Conservation (phyloP, 129 eudicot genomes). For the Cynara cardunculus region DNA sequence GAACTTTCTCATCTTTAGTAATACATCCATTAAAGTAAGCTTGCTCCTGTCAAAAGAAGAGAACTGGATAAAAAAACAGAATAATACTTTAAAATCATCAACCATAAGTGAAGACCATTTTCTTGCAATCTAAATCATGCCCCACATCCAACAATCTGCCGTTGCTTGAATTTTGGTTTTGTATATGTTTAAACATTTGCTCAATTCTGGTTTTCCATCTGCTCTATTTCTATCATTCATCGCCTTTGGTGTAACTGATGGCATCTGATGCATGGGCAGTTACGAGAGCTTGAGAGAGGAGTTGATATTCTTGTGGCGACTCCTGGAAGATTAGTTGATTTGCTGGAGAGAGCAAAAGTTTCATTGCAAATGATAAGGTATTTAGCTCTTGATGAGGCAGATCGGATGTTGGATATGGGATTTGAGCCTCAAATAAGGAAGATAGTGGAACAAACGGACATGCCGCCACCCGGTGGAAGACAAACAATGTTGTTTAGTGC, state of each 20-base stretch:
- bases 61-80: background rate
- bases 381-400: conserved; percentile 41
- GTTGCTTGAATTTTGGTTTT: background rate
- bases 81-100: background rate
- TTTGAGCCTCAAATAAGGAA: conserved; percentile 43
- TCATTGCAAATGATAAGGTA: conserved; percentile 40
- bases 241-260: background rate
- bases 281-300: conserved; percentile 42
- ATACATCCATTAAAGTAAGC: background rate
- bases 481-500: conserved; percentile 45
- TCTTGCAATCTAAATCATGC: background rate
- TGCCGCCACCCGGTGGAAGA: conserved; percentile 39
- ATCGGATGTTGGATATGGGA: conserved; percentile 44
- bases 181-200: background rate
- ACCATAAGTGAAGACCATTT: background rate
- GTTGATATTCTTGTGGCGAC: conserved; percentile 45
- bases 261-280: conserved; percentile 7
- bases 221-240: background rate
- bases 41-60: background rate
- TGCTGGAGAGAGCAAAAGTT: conserved; percentile 36
- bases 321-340: conserved; percentile 41
- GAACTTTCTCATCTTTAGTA: background rate
- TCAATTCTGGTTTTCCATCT: background rate
- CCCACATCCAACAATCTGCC: background rate
- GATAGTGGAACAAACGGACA: conserved; percentile 38